These are phyloP conservation scores for Fusarium gaditjirri DNA, from an alignment of 2,329 filamentous ascomycete species.

Conservation along the genomic window DNA sequence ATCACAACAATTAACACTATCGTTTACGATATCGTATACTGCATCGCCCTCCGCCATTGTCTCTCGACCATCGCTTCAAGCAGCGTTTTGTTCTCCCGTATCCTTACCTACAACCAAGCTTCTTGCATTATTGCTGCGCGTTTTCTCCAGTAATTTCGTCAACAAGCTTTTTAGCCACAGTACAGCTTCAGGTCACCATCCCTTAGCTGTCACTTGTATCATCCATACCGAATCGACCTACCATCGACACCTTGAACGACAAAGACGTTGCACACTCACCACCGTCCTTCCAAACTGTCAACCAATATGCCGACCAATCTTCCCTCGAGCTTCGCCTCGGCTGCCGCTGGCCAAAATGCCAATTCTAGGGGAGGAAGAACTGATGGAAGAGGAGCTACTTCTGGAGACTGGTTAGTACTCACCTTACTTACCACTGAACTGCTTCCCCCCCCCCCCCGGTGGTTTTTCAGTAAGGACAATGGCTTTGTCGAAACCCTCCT, in stretches of 20 bases:
- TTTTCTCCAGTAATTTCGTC: constrained; percentile 25
- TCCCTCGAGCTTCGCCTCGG: constrained; percentile 85
- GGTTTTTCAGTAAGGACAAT: background rate
- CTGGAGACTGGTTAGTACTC: constrained; percentile 77
- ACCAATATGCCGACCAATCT: constrained; percentile 75
- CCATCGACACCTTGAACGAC: constrained; percentile 37
- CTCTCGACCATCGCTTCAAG: constrained; percentile 35
- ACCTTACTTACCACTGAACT: constrained; percentile 19
- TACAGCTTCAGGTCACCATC: constrained; percentile 26
- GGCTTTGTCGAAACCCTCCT: background rate
- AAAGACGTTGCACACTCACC: constrained; percentile 31
- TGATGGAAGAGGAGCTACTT: constrained; percentile 65
- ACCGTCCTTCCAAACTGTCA: constrained; percentile 35
- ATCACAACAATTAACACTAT: constrained; percentile 34
- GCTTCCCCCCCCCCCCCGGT: constrained; percentile 2
- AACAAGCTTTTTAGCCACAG: constrained; percentile 29
- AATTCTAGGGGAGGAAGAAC: constrained; percentile 68
- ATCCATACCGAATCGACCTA: constrained; percentile 18
- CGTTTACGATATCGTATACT: constrained; percentile 36
- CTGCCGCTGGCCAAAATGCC: constrained; percentile 78
- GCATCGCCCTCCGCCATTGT: constrained; percentile 31
- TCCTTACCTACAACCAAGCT: constrained; percentile 29
- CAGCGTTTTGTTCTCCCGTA: constrained; percentile 41
- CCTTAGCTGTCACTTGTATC: constrained; percentile 23
- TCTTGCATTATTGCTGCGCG: constrained; percentile 27